A percentile compares a stretch with the other conserved stretches of the same genome.
Conservation (phyloP, 176 grass and related monocot species). For the Zizania latifolia region DNA sequence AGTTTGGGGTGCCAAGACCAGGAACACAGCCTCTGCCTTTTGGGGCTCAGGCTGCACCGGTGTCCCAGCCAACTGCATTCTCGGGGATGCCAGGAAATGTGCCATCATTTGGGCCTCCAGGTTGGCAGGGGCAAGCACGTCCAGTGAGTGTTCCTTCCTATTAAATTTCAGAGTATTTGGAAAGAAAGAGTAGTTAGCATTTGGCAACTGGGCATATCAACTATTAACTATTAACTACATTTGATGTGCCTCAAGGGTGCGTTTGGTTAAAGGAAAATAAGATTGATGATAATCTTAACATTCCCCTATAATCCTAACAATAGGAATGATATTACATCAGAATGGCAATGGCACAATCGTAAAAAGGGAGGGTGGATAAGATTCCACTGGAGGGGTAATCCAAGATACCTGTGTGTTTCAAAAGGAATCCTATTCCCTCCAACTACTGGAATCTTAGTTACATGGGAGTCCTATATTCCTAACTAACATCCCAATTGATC, state of each 20-base stretch:
- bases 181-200: not conserved
- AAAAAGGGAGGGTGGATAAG: no score
- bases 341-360: no score
- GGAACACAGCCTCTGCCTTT: conserved; percentile 26
- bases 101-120: conserved; percentile 18
- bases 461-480: no score
- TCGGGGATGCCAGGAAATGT: conserved; percentile 26
- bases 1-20: conserved; percentile 38
- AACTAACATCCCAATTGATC: no score
- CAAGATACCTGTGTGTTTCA: no score
- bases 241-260: not conserved
- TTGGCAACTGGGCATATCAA: not conserved
- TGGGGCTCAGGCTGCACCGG: not conserved
- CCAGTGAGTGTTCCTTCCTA: conserved; percentile 35
- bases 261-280: no score
- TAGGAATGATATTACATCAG: no score
- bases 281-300: no score
- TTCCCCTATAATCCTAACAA: no score
- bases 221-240: not conserved
- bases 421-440: no score
- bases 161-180: not conserved
- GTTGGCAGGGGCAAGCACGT: conserved; percentile 41
- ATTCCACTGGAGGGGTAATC: no score
- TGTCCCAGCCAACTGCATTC: conserved; percentile 21
- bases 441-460: no score